Evolutionary conservation across 1,139 yeast species (phyloP).

Genomic region (Hansenula sp.): DNA sequence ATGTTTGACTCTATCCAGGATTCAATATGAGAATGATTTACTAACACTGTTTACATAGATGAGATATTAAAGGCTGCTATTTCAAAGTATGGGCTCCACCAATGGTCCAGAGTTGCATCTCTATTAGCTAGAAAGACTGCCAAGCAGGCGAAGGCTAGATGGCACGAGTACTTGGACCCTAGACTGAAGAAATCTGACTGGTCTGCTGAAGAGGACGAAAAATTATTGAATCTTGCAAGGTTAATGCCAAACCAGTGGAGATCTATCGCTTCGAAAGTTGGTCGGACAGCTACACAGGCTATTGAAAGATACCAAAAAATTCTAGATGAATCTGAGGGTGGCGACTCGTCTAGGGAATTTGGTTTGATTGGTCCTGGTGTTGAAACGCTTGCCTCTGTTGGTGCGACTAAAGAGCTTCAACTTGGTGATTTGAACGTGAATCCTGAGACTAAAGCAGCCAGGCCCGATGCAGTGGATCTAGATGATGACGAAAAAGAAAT

Average conservation of each 20-base stretch:
- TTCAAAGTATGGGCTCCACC: conserved; percentile 87
- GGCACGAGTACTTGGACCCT: conserved; percentile 91
- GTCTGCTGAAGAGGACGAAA: conserved; percentile 75
- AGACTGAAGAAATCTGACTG: conserved; percentile 60
- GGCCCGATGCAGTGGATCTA: conserved; percentile 74
- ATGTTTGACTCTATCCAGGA: conserved; percentile 1
- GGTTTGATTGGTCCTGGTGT: conserved; percentile 52
- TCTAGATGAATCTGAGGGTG: conserved; percentile 51
- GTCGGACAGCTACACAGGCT: conserved; percentile 85
- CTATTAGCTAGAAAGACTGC: conserved; percentile 82
- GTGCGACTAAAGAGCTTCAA: conserved; percentile 26
- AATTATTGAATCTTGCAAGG: conserved; percentile 61
- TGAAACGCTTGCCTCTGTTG: conserved; percentile 47
- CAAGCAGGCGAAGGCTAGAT: conserved; percentile 87
- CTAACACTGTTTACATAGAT: conserved; percentile 36
- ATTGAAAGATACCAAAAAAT: conserved; percentile 82
- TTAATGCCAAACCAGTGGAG: conserved; percentile 93
- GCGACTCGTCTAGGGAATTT: conserved; percentile 30
- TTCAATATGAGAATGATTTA: neutral
- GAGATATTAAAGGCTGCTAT: conserved; percentile 88
- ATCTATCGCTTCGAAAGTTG: conserved; percentile 74
- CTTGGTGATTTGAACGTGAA: conserved; percentile 61
- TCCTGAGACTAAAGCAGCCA: conserved; percentile 81
- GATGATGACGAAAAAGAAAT: conserved; percentile 90
- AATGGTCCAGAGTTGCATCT: conserved; percentile 93